Base-by-base conservation (phyloP, 768 basidiomycete species). In the Leucocoprinus sp. region DNA sequence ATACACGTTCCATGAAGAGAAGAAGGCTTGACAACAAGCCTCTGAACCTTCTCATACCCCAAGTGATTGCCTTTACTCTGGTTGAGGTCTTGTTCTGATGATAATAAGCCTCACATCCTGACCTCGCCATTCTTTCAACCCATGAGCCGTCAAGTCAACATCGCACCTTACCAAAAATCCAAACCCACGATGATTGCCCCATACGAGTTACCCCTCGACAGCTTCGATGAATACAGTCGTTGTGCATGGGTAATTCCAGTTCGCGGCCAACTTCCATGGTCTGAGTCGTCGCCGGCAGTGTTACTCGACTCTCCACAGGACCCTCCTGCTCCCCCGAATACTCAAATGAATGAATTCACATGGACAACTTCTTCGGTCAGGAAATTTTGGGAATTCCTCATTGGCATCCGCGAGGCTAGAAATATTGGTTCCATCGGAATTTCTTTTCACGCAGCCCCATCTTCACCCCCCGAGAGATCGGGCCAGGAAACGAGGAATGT, bases 151-250 rank as follows among this genome's bases (percentile, higher is more conserved):
- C 28, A 42, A 6, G n/a, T 21, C 18, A 28, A 36, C 5, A 17
- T 48, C 8, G n/a, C 22, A 21, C 18, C 39, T 7, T 48, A 41
- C 40, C 40, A 42, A 34, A 48, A 48, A 48, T n/a, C 46, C 11
- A 37, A 21, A 11, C 40, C 39, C 5, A 26, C 37, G 9, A 24
- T 42, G 21, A 48, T 48, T 15, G 14, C 39, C 2, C 46, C 46
- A 36, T 48, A 41, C 26, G n/a, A 8, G 8, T 19, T 24, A 4
- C 39, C 39, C 8, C 40, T 34, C 24, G 9, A 15, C 4, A 15
- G 26, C 17, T 6, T 36, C n/a, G 23, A 19, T 27, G 46, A 42
- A 11, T 42, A 40, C 39, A 40, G 42, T 19, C 46, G 46, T 12
- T 41, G 39, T 21, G 33, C 39, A 2, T 48, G 46, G 46, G 9